Evolutionary conservation across 306 rosid genomes (phyloP).

Genomic region (Cicer bijugum): DNA sequence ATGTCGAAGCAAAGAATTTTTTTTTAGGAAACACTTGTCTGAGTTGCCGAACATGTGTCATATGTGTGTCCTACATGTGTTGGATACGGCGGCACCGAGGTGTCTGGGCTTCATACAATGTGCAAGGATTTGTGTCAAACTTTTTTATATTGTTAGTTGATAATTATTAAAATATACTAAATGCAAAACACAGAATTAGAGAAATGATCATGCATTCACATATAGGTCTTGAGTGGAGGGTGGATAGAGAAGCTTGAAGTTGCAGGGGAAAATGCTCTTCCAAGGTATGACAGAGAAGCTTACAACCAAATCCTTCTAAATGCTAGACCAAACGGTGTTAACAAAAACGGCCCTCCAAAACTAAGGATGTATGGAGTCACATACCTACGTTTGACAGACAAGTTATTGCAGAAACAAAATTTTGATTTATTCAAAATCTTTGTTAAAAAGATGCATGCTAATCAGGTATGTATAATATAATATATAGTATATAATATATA

Average conservation of each 20-base stretch:
- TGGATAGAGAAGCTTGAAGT: slow-evolving; percentile 80
- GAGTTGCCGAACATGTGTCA: too few species aligned
- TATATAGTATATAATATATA: not conserved
- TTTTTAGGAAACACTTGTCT: too few species aligned
- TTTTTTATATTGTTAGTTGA: too few species aligned
- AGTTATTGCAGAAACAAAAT: slow-evolving; percentile 54
- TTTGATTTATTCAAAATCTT: slow-evolving; percentile 65
- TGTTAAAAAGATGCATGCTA: slow-evolving; percentile 87
- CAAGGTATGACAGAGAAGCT: slow-evolving; percentile 63
- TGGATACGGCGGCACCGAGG: too few species aligned
- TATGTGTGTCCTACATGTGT: too few species aligned
- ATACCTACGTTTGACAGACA: slow-evolving; percentile 65
- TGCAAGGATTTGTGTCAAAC: too few species aligned
- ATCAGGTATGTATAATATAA: slow-evolving; percentile 58
- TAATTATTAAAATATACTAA: too few species aligned
- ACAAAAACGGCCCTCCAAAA: slow-evolving; percentile 57
- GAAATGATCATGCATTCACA: not conserved
- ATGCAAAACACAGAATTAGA: not conserved
- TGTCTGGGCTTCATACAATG: too few species aligned
- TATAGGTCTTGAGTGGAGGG: slow-evolving; percentile 68
- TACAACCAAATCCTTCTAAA: slow-evolving; percentile 76
- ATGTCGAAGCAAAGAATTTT: too few species aligned
- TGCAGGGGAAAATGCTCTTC: slow-evolving; percentile 94
- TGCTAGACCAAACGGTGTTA: slow-evolving; percentile 75
- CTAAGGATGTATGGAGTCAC: slow-evolving; percentile 75